These are phyloP conservation scores for Fraxinus latifolia DNA, from an alignment of 305 asterid species.

Conservation along the genomic window DNA sequence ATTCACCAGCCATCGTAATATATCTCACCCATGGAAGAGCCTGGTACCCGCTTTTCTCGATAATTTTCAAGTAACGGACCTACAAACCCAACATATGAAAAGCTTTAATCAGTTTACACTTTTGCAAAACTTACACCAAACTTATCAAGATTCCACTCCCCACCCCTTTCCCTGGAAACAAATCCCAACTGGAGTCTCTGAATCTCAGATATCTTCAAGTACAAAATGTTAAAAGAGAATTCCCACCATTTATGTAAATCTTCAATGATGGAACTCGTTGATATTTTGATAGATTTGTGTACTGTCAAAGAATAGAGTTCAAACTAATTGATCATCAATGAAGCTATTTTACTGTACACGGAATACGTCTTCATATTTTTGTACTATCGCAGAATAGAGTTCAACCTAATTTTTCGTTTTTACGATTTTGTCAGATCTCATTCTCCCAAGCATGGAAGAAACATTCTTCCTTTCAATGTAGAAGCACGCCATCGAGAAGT, in stretches of 20 bases:
- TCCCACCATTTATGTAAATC: not conserved
- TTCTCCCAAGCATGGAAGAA: not conserved
- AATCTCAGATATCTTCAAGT: not conserved
- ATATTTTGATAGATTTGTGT: not conserved
- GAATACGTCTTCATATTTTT: not conserved
- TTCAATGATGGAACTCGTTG: not conserved
- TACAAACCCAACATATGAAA: constrained; percentile 24
- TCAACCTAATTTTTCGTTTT: not conserved
- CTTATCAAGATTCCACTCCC: not conserved
- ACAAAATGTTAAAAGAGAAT: not conserved
- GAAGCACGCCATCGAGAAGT: not conserved
- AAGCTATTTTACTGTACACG: not conserved
- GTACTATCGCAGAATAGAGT: not conserved
- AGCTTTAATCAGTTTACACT: not conserved
- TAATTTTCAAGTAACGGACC: constrained; percentile 66
- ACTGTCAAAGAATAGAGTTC: not conserved
- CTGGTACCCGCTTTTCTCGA: constrained; percentile 63
- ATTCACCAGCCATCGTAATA: constrained; percentile 67
- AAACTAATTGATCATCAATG: not conserved
- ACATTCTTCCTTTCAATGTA: not conserved
- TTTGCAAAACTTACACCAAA: not conserved
- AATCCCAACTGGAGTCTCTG: not conserved
- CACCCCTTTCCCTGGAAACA: not conserved
- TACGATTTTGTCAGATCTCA: not conserved
- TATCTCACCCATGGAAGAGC: constrained; percentile 74